Evolutionary conservation across 2,329 filamentous ascomycete species (phyloP), one percentile per base, ranked within the genome.

Genomic region (Aspergillus persii): DNA sequence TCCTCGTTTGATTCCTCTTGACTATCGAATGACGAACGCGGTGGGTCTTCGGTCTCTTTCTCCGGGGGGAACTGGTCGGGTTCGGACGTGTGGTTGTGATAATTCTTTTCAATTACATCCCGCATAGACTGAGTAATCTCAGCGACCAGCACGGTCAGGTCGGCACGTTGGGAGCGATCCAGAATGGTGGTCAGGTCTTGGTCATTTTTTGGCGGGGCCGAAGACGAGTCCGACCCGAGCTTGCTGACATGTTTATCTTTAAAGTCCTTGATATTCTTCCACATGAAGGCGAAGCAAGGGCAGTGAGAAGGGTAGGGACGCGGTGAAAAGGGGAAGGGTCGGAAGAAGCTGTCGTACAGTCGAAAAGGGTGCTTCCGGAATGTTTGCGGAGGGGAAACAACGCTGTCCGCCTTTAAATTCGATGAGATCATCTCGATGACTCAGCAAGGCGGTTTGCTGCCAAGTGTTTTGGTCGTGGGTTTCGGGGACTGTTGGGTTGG

Each of bases 101-200:
- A 79, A 53, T 75, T 74, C 41, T 75, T 71, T 27, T 74, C 59
- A 39, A 79, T 70, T 1, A 61, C 56, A 51, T 71, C 68, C 47
- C 77, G 72, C 78, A 80, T 80, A 9, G 70, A 72, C 60, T 76
- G 68, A 23, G 72, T 72, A 5, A 77, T 71, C 54, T 71, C 69
- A 11, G 75, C 74, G 15, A 80, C 67, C 3, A 80, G 69, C 3
- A 77, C 65, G 8, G 75, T 79, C 41, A 80, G 64, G 46, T 79
- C 75, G 12, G 66, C 76, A 12, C 78, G 74, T 63, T 80, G 76
- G 33, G 70, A 70, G 53, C 75, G 68, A 56, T 77, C 70, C 44
- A 80, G 63, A 53, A 79, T 72, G 49, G 76, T 75, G 46, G 72
- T 76, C 50, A 80, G 68, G 66, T 78, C 77, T 66, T 75, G 74